Evolutionary conservation across 176 grass and related monocot genomes (phyloP).

Genomic region (Hyparrhenia diplandra): DNA sequence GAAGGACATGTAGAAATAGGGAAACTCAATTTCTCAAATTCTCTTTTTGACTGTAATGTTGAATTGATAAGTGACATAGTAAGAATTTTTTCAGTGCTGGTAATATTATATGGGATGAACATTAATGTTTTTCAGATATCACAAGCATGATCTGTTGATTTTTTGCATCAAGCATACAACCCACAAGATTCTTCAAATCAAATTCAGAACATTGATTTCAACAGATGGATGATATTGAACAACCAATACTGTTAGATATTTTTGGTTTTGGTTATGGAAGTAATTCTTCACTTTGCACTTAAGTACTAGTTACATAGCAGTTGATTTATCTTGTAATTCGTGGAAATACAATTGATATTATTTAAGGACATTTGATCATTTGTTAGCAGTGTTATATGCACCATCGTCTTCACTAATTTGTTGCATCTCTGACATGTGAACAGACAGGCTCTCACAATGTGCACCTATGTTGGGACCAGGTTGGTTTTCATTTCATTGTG

Average conservation of each 20-base stretch:
- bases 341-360: slow-evolving; percentile 12
- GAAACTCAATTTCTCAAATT: background rate
- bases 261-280: background rate
- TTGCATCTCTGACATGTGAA: slow-evolving; percentile 12
- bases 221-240: background rate
- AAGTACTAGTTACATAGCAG: background rate
- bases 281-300: background rate
- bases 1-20: background rate
- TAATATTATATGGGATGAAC: background rate
- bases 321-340: slow-evolving; percentile 1
- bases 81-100: background rate
- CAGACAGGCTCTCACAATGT: slow-evolving; percentile 80
- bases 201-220: background rate
- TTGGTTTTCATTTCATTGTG: slow-evolving; percentile 28
- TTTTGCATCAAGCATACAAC: background rate
- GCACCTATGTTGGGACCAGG: slow-evolving; percentile 89
- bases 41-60: background rate
- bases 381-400: slow-evolving; percentile 12
- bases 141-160: background rate
- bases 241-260: background rate
- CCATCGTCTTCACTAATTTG: background rate
- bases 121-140: background rate
- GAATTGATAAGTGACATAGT: background rate
- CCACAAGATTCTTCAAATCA: background rate
- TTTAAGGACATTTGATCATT: background rate